These are phyloP conservation scores for Xylaria sp. DNA, from an alignment of 495 filamentous ascomycete species.

Conservation along the genomic window DNA sequence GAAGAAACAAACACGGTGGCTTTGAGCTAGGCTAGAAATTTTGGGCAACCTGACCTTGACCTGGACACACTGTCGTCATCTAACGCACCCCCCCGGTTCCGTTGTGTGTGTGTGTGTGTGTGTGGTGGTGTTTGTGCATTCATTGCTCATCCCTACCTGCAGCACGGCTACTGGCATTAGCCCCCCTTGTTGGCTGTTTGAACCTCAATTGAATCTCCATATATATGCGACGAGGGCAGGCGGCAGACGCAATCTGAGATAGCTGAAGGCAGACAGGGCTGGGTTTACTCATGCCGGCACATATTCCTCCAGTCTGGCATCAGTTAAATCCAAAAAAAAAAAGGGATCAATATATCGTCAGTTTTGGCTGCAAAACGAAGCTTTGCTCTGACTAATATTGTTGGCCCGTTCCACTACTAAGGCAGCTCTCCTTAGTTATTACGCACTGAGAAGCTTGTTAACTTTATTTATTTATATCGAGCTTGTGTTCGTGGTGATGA, in stretches of 20 bases:
- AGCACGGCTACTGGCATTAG: conserved; percentile 52
- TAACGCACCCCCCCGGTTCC: conserved; percentile 28
- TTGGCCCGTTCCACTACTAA: background rate
- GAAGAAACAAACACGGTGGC: conserved; percentile 8
- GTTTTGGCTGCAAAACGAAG: background rate
- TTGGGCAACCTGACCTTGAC: conserved; percentile 21
- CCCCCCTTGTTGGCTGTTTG: conserved; percentile 52
- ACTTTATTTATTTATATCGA: background rate
- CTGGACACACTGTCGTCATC: conserved; percentile 24
- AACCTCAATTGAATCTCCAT: conserved; percentile 45
- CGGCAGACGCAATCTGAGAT: background rate
- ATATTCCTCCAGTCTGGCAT: background rate
- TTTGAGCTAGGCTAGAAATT: background rate
- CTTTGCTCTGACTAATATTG: background rate
- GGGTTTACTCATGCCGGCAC: background rate
- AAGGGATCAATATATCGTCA: background rate
- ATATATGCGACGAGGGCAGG: conserved; percentile 8
- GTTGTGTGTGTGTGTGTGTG: no score
- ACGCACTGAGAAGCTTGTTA: background rate
- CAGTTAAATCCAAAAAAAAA: no score
- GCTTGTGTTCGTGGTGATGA: background rate
- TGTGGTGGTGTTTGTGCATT: no score
- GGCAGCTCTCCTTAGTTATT: background rate
- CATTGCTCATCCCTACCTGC: conserved; percentile 35
- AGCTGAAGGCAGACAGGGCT: background rate